phyloP scores from a whole-genome alignment of 768 basidiomycete species.

The Leccinellum albellum region DNA sequence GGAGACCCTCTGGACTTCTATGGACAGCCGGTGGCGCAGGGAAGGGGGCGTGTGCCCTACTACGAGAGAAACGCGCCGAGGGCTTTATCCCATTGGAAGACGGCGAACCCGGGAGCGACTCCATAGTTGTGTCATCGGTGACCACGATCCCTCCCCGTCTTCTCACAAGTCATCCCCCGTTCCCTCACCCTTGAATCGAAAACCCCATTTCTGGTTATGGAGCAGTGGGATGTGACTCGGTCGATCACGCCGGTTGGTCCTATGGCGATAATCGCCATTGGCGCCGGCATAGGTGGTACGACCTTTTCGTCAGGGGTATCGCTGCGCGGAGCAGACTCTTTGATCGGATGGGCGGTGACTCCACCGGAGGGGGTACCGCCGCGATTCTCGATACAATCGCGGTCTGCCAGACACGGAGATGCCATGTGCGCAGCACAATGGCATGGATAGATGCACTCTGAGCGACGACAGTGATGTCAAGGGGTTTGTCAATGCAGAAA shows the following conservation, averaged over 20 bases:
- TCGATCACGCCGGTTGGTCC: not conserved
- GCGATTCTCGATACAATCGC: slow-evolving; percentile 12
- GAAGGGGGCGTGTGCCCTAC: not conserved
- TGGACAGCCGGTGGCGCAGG: not conserved
- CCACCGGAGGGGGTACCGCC: slow-evolving; percentile 8
- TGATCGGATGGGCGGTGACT: not conserved
- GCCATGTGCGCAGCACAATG: not conserved
- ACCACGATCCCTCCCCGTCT: not conserved
- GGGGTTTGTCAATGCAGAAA: slow-evolving; percentile 4
- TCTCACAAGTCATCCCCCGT: not conserved
- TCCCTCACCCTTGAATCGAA: not conserved
- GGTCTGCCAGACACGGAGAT: not conserved
- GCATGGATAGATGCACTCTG: not conserved
- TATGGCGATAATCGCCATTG: slow-evolving; percentile 12
- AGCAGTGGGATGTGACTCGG: not conserved
- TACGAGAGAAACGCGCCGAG: not conserved
- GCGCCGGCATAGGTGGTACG: not conserved
- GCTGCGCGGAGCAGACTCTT: not conserved
- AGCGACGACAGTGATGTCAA: not conserved
- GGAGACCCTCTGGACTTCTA: not conserved
- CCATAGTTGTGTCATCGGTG: not conserved
- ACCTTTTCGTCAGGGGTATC: not conserved
- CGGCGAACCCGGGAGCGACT: not conserved
- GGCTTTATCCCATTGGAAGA: slow-evolving; percentile 13
- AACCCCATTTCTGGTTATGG: slow-evolving; percentile 5